phyloP scores from a whole-genome alignment of 441 rosid genomes.

The Populus hybrid region DNA sequence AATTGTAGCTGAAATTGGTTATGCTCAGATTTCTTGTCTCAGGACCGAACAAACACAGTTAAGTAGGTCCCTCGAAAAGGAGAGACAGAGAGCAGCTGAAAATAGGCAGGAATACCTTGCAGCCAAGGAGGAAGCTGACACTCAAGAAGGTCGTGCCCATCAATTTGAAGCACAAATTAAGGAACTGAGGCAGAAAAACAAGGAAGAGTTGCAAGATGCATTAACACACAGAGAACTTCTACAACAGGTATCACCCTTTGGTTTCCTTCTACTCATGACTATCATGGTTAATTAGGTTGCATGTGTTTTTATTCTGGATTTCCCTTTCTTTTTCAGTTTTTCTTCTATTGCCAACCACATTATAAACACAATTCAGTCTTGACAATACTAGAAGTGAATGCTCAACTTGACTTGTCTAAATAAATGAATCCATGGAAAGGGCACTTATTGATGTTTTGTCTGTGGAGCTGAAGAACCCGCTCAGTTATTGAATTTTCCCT shows the following conservation, averaged over 20 bases:
- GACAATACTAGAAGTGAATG: neutral
- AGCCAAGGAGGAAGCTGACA: constrained; percentile 97
- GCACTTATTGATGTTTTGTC: neutral
- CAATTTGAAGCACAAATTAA: constrained; percentile 85
- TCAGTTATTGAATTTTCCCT: neutral
- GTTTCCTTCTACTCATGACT: constrained; percentile 5
- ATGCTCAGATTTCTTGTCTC: constrained; percentile 81
- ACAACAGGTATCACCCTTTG: constrained; percentile 59
- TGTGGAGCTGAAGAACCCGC: neutral
- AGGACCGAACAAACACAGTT: constrained; percentile 95
- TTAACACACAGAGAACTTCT: constrained; percentile 72
- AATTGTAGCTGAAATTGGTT: constrained; percentile 28
- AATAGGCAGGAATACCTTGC: constrained; percentile 95
- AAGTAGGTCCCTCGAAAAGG: constrained; percentile 94
- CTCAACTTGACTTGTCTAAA: neutral
- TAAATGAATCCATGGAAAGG: neutral
- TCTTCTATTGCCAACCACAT: neutral
- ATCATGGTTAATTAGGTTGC: neutral
- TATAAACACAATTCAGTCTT: neutral
- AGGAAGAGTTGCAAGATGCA: constrained; percentile 88
- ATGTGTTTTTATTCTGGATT: constrained; percentile 3
- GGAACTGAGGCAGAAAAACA: constrained; percentile 76
- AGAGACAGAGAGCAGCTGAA: constrained; percentile 98
- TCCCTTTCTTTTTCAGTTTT: constrained; percentile 1
- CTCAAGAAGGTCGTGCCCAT: constrained; percentile 82